Evolutionary conservation across 257 asterid species (phyloP), one percentile per base, ranked within the genome.

Genomic region (Catharanthus roseus): DNA sequence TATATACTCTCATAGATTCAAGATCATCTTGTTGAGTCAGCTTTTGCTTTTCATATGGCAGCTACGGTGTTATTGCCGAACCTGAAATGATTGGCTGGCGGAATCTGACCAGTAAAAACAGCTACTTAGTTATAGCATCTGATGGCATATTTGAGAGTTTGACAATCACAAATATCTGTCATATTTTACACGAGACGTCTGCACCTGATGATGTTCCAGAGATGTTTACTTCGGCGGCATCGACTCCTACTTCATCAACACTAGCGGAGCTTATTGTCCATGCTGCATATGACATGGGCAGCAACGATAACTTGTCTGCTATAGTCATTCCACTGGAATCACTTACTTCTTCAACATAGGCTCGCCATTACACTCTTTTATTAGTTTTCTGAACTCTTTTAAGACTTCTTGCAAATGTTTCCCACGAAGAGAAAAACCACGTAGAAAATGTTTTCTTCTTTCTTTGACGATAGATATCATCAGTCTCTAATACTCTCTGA

Each of bases 81-180:
- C 91, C 93, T 12, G 97, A 91, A 74, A 53, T 86, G 66, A 72
- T 75, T 0, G 78, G 84, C 36, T 89, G 96, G 97, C 78, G 79
- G 73, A 45, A 42, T 47, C 81, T 89, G 31, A 71, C 66, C n/a
- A 44, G 28, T 19, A 82, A 81, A 49, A 79, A 86, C 68, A 73
- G 72, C 65, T 79, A 80, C 73, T 31, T 89, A 78, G 88, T 91
- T 67, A 68, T 87, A n/a, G 91, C 89, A 63, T 85, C 90, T 15
- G 96, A 91, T 49, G 97, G 96, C 31, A 69, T 87, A 73, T 89
- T 86, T 67, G 96, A 89, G 85, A 82, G 85, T 4, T 24, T 79
- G 86, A 84, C 77, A 56, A 83, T 88, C n/a, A 72, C 75, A 29
- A 56, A 85, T 51, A 91, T 86, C 53, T 91, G 97, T 45, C 78